Evolutionary conservation across 805 yeast genomes (phyloP), one percentile per base, ranked within the genome.

Genomic region (Cyberlindnera mycetangii): DNA sequence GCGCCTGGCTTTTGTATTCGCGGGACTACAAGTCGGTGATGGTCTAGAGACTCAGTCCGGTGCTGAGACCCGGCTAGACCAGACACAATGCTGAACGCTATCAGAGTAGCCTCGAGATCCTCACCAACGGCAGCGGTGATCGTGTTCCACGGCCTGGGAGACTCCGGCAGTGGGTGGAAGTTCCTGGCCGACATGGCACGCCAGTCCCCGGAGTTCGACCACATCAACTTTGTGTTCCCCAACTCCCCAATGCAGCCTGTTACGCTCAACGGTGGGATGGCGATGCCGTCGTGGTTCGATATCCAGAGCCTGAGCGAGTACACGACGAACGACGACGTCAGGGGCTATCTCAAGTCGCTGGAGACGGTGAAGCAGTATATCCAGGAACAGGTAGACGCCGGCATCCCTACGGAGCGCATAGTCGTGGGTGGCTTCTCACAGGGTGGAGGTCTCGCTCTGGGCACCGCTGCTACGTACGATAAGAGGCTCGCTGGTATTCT

Each of bases 401-500:
- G 83, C 9, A 74, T 85, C 28, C 72, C 77, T 4, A 70, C 84
- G 0, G 79, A 78, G 15, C 77, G 85, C 42, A 85, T 93, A 37
- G 69, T 93, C n/a, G 70, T 93, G 45, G 98, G 98, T 28, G 99
- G 99, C 0, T 93, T 93, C 61, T 84, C 95, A 5, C 99, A 93
- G 67, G 99, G 99, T 44, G 95, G 89, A 39, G 89, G 95, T 2
- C 49, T 92, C 10, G 68, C 93, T 1, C 67, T 86, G 47, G 88
- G 86, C 3, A 59, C 83, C 14, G 70, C 78, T 18, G 69, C 82
- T 0, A 63, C 74, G 10, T 61, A 73, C 25, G 80, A 81, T 16
- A 60, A 68, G 44, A 85, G 84, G 57, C 69, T 90, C 17, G 98
- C 86, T 8, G 98, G 96, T 2, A 72, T 86, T 24, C 63, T 89